Percentiles rank a stretch among this genome's conserved stretches.
phyloP scores from a whole-genome alignment of 2,329 filamentous ascomycete genomes.

The Nemania sp. region DNA sequence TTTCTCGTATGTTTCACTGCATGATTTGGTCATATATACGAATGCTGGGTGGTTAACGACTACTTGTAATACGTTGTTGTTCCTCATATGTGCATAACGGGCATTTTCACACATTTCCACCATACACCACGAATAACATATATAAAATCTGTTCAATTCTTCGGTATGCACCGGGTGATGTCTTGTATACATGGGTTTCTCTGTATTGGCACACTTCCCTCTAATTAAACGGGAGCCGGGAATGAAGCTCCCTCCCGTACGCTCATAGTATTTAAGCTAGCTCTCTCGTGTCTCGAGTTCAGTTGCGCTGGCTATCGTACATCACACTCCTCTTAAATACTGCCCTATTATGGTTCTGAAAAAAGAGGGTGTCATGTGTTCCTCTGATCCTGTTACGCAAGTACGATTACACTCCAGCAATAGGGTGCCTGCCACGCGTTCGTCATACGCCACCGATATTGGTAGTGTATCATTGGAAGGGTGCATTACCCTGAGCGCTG shows the following conservation, averaged over 20 bases:
- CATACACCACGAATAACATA: neutral
- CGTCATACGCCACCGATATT: neutral
- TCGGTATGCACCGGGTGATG: neutral
- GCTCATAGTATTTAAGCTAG: neutral
- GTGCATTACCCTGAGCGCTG: constrained; percentile 53
- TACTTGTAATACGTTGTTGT: too few species aligned
- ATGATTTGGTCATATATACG: too few species aligned
- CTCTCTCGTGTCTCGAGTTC: neutral
- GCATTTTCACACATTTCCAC: neutral
- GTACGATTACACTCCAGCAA: too few species aligned
- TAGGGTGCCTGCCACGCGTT: too few species aligned
- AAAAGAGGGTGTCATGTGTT: neutral
- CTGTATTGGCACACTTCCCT: constrained; percentile 1
- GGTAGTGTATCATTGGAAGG: constrained; percentile 50
- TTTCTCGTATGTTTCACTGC: too few species aligned
- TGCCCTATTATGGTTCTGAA: neutral
- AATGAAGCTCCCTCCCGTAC: neutral
- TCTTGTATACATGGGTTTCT: constrained; percentile 11
- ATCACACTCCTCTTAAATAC: neutral
- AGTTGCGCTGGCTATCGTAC: constrained; percentile 7
- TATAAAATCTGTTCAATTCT: constrained; percentile 2
- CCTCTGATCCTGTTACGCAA: too few species aligned
- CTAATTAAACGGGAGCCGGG: constrained; percentile 9
- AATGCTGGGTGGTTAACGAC: too few species aligned
- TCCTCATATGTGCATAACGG: too few species aligned